Percentiles rank a stretch among this genome's conserved stretches.
These are phyloP conservation scores for Penicillium frequentans DNA, from an alignment of 2,329 filamentous ascomycete species.

Conservation along the genomic window DNA sequence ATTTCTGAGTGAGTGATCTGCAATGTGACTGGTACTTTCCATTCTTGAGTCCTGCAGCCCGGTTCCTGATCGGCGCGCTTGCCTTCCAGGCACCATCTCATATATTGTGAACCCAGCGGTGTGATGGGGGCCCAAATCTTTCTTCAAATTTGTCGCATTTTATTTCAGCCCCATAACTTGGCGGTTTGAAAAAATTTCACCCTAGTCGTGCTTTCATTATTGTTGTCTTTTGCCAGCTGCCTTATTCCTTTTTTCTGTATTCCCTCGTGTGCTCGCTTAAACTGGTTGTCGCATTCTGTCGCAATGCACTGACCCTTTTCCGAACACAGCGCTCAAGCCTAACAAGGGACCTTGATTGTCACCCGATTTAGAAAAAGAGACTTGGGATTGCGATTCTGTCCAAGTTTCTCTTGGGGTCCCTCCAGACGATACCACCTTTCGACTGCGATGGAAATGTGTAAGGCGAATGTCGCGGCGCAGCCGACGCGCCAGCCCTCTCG, in stretches of 20 bases:
- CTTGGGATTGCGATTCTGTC: neutral
- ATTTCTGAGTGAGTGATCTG: neutral
- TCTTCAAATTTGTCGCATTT: conserved; percentile 3
- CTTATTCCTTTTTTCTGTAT: neutral
- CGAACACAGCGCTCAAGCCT: neutral
- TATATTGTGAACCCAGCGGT: neutral
- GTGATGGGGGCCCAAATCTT: neutral
- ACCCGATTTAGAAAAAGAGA: neutral
- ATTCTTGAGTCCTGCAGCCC: neutral
- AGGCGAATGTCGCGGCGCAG: neutral
- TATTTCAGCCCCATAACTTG: conserved; percentile 12
- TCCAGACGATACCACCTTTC: neutral
- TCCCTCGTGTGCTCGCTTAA: neutral
- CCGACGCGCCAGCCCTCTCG: conserved; percentile 4
- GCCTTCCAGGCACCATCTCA: neutral
- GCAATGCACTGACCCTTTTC: conserved; percentile 2
- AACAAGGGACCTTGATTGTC: neutral
- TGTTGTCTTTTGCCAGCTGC: neutral
- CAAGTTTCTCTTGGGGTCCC: neutral
- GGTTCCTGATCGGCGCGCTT: neutral
- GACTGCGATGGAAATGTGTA: neutral
- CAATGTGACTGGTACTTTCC: neutral
- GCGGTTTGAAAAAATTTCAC: neutral
- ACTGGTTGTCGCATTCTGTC: neutral
- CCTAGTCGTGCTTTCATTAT: neutral